phyloP scores from a whole-genome alignment of 495 filamentous ascomycete genomes.

The Cladorrhinum samala region DNA sequence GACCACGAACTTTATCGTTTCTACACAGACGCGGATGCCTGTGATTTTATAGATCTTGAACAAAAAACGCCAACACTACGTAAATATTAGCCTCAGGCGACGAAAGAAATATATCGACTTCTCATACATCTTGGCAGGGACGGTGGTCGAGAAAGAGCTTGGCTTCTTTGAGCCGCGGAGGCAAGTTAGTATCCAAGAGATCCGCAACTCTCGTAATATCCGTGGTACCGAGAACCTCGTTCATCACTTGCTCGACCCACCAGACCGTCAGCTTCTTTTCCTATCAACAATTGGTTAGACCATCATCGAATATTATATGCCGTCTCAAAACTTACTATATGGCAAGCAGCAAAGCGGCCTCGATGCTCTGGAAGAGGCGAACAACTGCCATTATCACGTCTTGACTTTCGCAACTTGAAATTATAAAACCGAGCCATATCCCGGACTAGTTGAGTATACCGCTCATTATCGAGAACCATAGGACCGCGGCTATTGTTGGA shows the following conservation, averaged over 20 bases:
- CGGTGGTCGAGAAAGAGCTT: conserved; percentile 3
- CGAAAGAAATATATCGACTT: too few relatives aligned
- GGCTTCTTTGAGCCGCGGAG: neutral
- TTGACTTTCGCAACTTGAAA: neutral
- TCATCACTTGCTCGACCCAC: conserved; percentile 4
- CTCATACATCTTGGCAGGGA: conserved; percentile 10
- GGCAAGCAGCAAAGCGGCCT: conserved; percentile 6
- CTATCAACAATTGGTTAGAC: neutral
- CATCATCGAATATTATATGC: neutral
- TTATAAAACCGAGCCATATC: neutral
- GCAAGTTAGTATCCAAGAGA: neutral
- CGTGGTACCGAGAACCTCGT: conserved; percentile 6
- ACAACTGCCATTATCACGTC: conserved; percentile 5
- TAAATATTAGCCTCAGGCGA: too few relatives aligned
- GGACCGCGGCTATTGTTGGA: neutral
- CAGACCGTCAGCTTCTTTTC: conserved; percentile 15
- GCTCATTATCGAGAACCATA: conserved; percentile 1
- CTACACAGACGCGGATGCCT: conserved; percentile 1
- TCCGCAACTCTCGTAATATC: conserved; percentile 1
- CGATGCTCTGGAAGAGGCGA: neutral
- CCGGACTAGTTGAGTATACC: conserved; percentile 3
- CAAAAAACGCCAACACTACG: conserved; percentile 9
- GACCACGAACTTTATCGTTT: neutral
- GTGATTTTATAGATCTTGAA: neutral
- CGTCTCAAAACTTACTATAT: neutral